phyloP scores from a whole-genome alignment of 169 alveolate species.

The Babesia microti region DNA sequence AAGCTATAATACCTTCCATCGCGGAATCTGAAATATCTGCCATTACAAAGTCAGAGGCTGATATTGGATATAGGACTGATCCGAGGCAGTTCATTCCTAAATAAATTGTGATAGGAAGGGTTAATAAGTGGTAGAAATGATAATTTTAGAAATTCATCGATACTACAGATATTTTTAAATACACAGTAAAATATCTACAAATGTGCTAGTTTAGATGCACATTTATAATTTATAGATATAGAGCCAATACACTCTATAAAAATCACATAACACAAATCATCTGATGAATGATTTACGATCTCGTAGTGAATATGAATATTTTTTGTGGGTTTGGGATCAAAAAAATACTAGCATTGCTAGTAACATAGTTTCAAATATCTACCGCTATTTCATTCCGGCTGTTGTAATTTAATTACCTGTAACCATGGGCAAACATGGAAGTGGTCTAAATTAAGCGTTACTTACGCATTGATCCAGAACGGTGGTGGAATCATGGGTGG shows the following conservation, averaged over 20 bases:
- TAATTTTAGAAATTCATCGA: too few species aligned
- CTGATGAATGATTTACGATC: too few species aligned
- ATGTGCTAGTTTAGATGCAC: background rate
- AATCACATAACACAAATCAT: too few species aligned
- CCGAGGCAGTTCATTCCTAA: conserved; percentile 65
- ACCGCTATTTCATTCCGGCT: too few species aligned
- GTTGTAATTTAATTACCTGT: conserved; percentile 51
- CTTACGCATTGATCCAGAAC: conserved; percentile 19
- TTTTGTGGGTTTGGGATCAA: too few species aligned
- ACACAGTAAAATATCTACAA: too few species aligned
- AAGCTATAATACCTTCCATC: conserved; percentile 66
- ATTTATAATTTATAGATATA: background rate
- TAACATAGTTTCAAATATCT: too few species aligned
- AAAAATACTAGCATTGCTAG: too few species aligned
- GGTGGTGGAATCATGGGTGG: conserved; percentile 69
- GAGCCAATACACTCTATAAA: too few species aligned
- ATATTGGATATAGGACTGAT: conserved; percentile 66
- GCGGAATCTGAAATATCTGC: conserved; percentile 70
- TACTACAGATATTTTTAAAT: too few species aligned
- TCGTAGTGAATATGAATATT: too few species aligned
- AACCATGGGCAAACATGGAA: conserved; percentile 75
- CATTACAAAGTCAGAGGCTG: conserved; percentile 64
- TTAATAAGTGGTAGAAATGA: too few species aligned
- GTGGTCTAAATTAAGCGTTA: conserved; percentile 37
- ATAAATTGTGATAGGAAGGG: background rate